Evolutionary conservation across 2,329 filamentous ascomycete species (phyloP).

Genomic region (Bimuria novae-zelandiae): DNA sequence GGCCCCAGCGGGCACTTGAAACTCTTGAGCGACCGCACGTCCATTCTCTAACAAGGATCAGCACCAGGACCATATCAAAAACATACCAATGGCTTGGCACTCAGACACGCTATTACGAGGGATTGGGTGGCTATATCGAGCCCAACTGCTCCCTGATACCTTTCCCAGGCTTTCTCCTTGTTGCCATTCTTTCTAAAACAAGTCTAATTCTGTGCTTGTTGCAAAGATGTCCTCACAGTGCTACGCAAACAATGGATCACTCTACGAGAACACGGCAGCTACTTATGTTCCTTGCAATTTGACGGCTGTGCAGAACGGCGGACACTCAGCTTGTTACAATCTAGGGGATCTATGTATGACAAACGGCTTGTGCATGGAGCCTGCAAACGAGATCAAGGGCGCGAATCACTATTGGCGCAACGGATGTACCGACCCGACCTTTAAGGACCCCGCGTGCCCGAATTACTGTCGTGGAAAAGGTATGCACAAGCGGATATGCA

Average conservation of each 20-base stretch:
- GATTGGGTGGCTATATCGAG: no score
- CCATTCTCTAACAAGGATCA: no score
- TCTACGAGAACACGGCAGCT: neutral
- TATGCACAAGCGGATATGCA: neutral
- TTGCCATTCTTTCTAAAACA: neutral
- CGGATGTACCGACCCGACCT: conserved; percentile 17
- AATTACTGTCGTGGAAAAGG: conserved; percentile 10
- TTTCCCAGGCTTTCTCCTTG: neutral
- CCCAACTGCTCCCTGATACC: neutral
- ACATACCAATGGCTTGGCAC: no score
- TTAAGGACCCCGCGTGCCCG: conserved; percentile 13
- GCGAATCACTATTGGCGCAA: conserved; percentile 17
- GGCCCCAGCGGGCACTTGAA: no score
- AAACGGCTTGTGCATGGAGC: conserved; percentile 16
- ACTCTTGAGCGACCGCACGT: no score
- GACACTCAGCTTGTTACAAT: conserved; percentile 14
- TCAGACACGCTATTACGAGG: no score
- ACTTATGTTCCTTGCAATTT: conserved; percentile 18
- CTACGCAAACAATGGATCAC: conserved; percentile 6
- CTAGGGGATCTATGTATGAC: conserved; percentile 16
- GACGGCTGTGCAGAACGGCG: conserved; percentile 15
- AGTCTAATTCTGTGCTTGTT: neutral
- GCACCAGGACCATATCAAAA: no score
- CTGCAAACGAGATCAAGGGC: neutral
- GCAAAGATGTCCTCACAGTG: neutral